Percentiles rank a stretch among this genome's conserved stretches.
These are phyloP conservation scores for Samsoniella hepiali DNA, from an alignment of 2,329 filamentous ascomycete species.

Conservation along the genomic window DNA sequence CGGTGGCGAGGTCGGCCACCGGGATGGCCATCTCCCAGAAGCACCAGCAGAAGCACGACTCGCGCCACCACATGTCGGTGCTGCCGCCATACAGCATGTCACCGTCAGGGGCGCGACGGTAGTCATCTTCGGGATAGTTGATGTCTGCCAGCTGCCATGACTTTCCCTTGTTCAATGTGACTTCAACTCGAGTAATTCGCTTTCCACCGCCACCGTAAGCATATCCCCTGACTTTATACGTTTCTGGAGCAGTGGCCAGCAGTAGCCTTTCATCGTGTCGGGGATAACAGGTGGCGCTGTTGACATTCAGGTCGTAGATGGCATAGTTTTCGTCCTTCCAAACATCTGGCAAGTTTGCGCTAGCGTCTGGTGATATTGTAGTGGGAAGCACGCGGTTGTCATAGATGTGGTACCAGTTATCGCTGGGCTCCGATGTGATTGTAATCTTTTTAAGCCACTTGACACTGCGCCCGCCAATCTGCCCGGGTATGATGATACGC, in stretches of 20 bases:
- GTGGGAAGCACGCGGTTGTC: constrained; percentile 90
- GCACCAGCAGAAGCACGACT: constrained; percentile 85
- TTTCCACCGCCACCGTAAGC: constrained; percentile 87
- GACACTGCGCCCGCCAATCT: constrained; percentile 88
- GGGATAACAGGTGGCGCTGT: constrained; percentile 77
- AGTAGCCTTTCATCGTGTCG: constrained; percentile 69
- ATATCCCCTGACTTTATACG: constrained; percentile 72
- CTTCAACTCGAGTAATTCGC: constrained; percentile 75
- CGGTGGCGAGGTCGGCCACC: constrained; percentile 56
- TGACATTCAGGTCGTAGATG: constrained; percentile 87
- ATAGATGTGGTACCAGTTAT: constrained; percentile 95
- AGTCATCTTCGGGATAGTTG: constrained; percentile 80
- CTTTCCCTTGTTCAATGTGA: constrained; percentile 79
- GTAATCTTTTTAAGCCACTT: constrained; percentile 88
- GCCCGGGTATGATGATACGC: constrained; percentile 79
- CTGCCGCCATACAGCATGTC: constrained; percentile 70
- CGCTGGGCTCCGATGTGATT: constrained; percentile 72
- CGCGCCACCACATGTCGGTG: constrained; percentile 77
- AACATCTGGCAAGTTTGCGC: constrained; percentile 67
- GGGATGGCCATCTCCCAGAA: constrained; percentile 78
- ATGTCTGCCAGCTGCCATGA: constrained; percentile 76
- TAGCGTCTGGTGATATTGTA: constrained; percentile 77
- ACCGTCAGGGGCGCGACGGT: constrained; percentile 59
- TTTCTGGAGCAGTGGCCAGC: constrained; percentile 41
- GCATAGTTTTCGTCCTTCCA: constrained; percentile 91